Evolutionary conservation across 2,329 filamentous ascomycete species (phyloP).

Genomic region (Alternaria tenuissima): DNA sequence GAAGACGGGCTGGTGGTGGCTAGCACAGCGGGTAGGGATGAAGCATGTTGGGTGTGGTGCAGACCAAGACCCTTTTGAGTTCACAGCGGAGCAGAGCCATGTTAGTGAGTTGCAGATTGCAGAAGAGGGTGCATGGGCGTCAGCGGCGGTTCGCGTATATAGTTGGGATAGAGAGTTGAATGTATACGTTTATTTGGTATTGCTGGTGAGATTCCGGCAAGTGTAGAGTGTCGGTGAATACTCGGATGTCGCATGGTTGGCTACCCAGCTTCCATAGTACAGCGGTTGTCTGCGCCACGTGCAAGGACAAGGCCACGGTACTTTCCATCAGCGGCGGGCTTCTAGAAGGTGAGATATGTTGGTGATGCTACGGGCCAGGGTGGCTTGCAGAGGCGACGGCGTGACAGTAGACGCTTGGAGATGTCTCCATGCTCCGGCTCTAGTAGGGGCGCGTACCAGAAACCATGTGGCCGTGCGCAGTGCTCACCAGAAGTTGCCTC

Average conservation of each 20-base stretch:
- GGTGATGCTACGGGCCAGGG: constrained; percentile 11
- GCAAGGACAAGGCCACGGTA: constrained; percentile 1
- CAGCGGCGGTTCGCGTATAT: constrained; percentile 14
- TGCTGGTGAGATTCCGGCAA: neutral
- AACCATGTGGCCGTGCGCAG: constrained; percentile 20
- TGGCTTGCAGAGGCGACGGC: constrained; percentile 5
- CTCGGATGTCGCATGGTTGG: neutral
- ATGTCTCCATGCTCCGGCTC: constrained; percentile 12
- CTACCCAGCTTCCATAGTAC: neutral
- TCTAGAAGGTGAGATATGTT: constrained; percentile 11
- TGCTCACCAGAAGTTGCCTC: constrained; percentile 4
- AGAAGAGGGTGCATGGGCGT: constrained; percentile 5
- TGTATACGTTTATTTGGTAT: neutral
- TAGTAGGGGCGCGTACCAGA: constrained; percentile 13
- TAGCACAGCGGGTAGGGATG: constrained; percentile 1
- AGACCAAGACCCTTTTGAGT: constrained; percentile 4
- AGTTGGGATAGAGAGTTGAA: neutral
- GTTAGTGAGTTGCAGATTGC: constrained; percentile 2
- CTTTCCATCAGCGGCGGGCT: constrained; percentile 5
- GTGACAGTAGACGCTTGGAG: constrained; percentile 8
- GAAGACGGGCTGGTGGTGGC: constrained; percentile 1
- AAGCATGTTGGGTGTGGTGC: constrained; percentile 3
- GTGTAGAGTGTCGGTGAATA: neutral
- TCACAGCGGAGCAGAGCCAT: constrained; percentile 2
- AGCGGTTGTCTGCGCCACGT: constrained; percentile 12